Conservation (phyloP, 345 rosid genomes). For the Brassica incana region DNA sequence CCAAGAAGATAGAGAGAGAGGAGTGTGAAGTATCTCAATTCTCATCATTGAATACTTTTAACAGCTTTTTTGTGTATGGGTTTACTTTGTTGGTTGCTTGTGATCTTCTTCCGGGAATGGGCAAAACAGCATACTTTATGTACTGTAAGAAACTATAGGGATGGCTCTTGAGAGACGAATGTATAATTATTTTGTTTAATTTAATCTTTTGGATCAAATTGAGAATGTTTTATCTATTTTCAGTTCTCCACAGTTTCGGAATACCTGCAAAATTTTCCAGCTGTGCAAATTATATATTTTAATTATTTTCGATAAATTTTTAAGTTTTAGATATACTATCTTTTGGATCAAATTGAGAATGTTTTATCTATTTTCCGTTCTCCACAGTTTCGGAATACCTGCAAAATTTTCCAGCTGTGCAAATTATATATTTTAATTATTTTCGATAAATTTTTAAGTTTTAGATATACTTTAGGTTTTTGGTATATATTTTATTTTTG, state of each 20-base stretch:
- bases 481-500: too few relatives aligned
- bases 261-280: not conserved
- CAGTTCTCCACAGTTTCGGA: not conserved
- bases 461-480: too few relatives aligned
- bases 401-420: not conserved
- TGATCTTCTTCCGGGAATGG: not conserved
- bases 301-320: too few relatives aligned
- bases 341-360: not conserved
- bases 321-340: too few relatives aligned
- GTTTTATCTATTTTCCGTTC: not conserved
- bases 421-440: too few relatives aligned
- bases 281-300: not conserved
- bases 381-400: not conserved
- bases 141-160: constrained; percentile 29
- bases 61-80: constrained; percentile 9
- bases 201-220: constrained; percentile 1
- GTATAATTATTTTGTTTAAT: constrained; percentile 30
- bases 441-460: too few relatives aligned
- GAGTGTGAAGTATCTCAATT: constrained; percentile 17
- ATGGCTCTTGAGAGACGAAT: constrained; percentile 28
- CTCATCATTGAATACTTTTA: constrained; percentile 26
- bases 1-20: constrained; percentile 15
- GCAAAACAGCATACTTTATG: constrained; percentile 8
- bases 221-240: not conserved
- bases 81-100: constrained; percentile 22